phyloP scores from a whole-genome alignment of 768 basidiomycete genomes.

The Mrakia blollopis region DNA sequence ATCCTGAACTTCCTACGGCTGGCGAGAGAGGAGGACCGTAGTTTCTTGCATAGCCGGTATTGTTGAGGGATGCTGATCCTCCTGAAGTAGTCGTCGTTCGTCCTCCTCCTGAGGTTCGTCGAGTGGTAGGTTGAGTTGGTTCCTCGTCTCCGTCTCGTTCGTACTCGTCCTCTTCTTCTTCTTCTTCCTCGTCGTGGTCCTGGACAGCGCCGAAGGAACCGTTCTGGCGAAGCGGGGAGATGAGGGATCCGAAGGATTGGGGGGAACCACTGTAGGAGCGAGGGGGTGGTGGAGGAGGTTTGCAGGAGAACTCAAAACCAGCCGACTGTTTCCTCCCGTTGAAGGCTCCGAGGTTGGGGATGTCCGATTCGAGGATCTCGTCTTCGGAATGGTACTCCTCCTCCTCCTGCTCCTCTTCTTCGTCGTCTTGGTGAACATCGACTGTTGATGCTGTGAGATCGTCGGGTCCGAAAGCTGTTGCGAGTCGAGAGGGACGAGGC shows the following conservation, averaged over 20 bases:
- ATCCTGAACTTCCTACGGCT: not conserved
- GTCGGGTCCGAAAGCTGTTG: slow-evolving; percentile 25
- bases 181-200: slow-evolving; percentile 20
- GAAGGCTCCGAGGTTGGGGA: slow-evolving; percentile 49
- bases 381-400: slow-evolving; percentile 38
- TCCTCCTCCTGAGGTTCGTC: not conserved
- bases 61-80: not conserved
- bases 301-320: slow-evolving; percentile 69
- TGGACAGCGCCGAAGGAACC: slow-evolving; percentile 2
- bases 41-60: slow-evolving; percentile 3
- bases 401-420: slow-evolving; percentile 19
- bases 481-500: slow-evolving; percentile 19
- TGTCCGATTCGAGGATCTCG: slow-evolving; percentile 53
- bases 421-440: slow-evolving; percentile 19
- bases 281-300: slow-evolving; percentile 52
- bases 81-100: not conserved
- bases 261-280: slow-evolving; percentile 29
- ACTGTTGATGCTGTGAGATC: slow-evolving; percentile 31
- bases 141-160: slow-evolving; percentile 25
- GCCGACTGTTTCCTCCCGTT: slow-evolving; percentile 51
- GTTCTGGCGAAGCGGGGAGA: not conserved
- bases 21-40: slow-evolving; percentile 3
- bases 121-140: not conserved
- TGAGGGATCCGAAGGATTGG: slow-evolving; percentile 19
- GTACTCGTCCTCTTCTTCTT: slow-evolving; percentile 18